These are phyloP conservation scores for Naematelia aurantialba DNA, from an alignment of 768 basidiomycete species.

Conservation along the genomic window DNA sequence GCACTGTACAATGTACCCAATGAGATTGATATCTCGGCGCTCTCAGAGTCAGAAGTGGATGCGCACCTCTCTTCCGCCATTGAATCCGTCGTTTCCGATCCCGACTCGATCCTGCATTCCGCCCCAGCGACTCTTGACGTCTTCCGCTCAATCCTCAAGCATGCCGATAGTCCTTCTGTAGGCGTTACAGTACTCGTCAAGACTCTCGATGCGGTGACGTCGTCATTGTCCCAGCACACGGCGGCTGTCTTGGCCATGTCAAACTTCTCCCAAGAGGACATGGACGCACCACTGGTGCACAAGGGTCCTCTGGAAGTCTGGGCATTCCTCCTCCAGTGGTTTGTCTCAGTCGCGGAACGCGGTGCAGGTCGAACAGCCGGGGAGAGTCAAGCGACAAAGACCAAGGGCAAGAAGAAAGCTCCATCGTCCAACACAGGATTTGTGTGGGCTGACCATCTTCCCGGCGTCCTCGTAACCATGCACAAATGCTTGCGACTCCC, in stretches of 20 bases:
- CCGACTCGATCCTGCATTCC: slow-evolving; percentile 65
- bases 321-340: slow-evolving; percentile 89
- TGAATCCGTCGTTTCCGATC: slow-evolving; percentile 69
- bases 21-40: slow-evolving; percentile 63
- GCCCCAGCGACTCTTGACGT: slow-evolving; percentile 66
- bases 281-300: slow-evolving; percentile 54
- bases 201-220: slow-evolving; percentile 78
- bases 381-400: slow-evolving; percentile 8
- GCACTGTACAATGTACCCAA: slow-evolving; percentile 64
- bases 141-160: slow-evolving; percentile 75
- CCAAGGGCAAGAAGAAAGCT: slow-evolving; percentile 41
- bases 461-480: slow-evolving; percentile 65
- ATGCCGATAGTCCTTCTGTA: slow-evolving; percentile 24
- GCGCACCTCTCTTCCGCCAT: slow-evolving; percentile 63
- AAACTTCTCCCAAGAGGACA: slow-evolving; percentile 29
- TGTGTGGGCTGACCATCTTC: slow-evolving; percentile 71
- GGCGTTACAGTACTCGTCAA: slow-evolving; percentile 68
- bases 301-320: slow-evolving; percentile 81
- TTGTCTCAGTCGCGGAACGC: slow-evolving; percentile 74
- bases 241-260: slow-evolving; percentile 28
- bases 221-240: slow-evolving; percentile 52
- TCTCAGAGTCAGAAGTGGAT: slow-evolving; percentile 52
- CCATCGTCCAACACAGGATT: slow-evolving; percentile 44
- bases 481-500: slow-evolving; percentile 65
- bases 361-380: slow-evolving; percentile 55